Percentiles rank a stretch among this genome's conserved stretches.
phyloP scores from a whole-genome alignment of 164 flowering plant genomes.

The Berberis thunbergii region DNA sequence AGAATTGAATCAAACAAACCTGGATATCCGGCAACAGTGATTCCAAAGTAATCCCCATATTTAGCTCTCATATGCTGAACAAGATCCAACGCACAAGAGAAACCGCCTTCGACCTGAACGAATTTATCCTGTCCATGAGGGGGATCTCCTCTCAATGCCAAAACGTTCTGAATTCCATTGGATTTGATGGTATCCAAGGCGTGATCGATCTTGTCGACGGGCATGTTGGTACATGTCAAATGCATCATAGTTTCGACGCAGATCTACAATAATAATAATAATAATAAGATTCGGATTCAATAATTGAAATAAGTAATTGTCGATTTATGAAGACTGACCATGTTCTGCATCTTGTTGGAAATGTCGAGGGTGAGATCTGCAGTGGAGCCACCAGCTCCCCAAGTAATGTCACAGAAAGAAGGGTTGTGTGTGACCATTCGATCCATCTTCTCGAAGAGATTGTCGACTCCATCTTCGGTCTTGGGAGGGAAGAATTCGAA shows the following conservation, averaged over 20 bases:
- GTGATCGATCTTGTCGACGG: constrained; percentile 83
- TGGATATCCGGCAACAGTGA: constrained; percentile 96
- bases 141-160: constrained; percentile 94
- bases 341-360: constrained; percentile 86
- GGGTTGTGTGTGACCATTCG: constrained; percentile 88
- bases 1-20: constrained; percentile 27
- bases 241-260: constrained; percentile 99
- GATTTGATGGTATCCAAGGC: constrained; percentile 68
- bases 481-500: constrained; percentile 96
- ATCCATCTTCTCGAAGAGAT: constrained; percentile 88
- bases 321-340: constrained; percentile 10
- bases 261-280: constrained; percentile 20
- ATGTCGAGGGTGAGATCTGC: constrained; percentile 93
- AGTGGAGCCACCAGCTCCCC: constrained; percentile 99
- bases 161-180: constrained; percentile 87
- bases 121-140: constrained; percentile 99
- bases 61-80: constrained; percentile 61
- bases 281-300: not conserved
- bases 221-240: constrained; percentile 98
- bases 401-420: constrained; percentile 90
- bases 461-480: constrained; percentile 91
- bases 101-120: constrained; percentile 87
- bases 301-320: not conserved
- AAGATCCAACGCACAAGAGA: constrained; percentile 86
- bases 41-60: constrained; percentile 91